phyloP scores from a whole-genome alignment of 1,284 basidiomycete genomes.

The Ustanciosporium gigantosporum region DNA sequence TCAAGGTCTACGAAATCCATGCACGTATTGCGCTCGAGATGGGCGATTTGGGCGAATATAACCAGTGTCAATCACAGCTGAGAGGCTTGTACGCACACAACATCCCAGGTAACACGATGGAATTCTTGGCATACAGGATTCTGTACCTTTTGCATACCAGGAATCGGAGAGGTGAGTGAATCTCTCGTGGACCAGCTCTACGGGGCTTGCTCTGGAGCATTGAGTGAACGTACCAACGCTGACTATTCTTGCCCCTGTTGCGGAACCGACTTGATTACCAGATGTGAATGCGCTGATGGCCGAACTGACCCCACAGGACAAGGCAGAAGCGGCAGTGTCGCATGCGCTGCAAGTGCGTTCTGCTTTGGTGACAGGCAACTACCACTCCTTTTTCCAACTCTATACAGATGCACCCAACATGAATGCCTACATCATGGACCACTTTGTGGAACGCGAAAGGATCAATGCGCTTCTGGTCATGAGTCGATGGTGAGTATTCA shows the following conservation, averaged over 20 bases:
- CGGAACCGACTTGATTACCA: constrained; percentile 63
- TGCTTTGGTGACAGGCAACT: constrained; percentile 88
- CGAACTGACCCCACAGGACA: constrained; percentile 88
- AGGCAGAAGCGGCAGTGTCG: constrained; percentile 74
- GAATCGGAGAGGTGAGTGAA: constrained; percentile 78
- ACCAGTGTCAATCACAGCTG: constrained; percentile 92
- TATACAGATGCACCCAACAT: constrained; percentile 89
- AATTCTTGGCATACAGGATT: constrained; percentile 97
- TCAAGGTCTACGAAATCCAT: constrained; percentile 96
- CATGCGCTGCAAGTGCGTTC: constrained; percentile 89
- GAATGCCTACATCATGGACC: constrained; percentile 99
- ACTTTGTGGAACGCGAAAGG: constrained; percentile 91
- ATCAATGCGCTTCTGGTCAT: constrained; percentile 84
- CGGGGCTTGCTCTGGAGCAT: too few relatives aligned
- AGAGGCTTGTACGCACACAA: constrained; percentile 89
- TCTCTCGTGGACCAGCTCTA: too few relatives aligned
- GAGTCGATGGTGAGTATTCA: constrained; percentile 63
- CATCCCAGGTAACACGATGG: constrained; percentile 84
- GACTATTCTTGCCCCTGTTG: constrained; percentile 45
- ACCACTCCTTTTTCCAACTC: constrained; percentile 84
- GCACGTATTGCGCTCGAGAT: constrained; percentile 94
- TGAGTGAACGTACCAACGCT: too few relatives aligned
- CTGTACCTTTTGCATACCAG: constrained; percentile 91
- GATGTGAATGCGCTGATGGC: constrained; percentile 94
- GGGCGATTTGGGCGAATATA: constrained; percentile 98